Base-by-base conservation (phyloP, 768 basidiomycete genomes). In the Mycena capillaripes region DNA sequence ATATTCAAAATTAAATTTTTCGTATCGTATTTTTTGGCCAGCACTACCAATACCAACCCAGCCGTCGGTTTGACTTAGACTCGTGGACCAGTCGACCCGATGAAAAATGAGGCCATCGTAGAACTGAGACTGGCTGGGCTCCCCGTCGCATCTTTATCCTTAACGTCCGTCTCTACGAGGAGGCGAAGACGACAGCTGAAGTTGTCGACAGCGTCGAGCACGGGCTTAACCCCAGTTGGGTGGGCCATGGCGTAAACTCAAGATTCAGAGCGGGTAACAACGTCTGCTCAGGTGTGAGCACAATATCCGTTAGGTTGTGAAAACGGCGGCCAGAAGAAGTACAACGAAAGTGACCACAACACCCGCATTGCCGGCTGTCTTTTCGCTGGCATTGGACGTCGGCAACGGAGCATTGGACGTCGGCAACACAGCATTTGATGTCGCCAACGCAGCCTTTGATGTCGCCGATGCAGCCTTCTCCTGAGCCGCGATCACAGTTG, bases 281-380 rank as follows among this genome's bases (percentile, higher is more conserved):
- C 32, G 30, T 56, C 21, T 56, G 53, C 53, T 56, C 53, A 34
- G 53, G 53, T 56, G 53, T 56, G 53, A 56, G 29, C 30, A 30
- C 17, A 56, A 56, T 34, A 56, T 56, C 53, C 53, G 53, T 56
- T 56, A 56, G 53, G 32, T 56, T 56, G 32, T 34, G 53, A 56
- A 56, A 34, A 34, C 30, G 30, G 53, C 53, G 53, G 53, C 50
- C 50, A 84, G 60, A 21, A 83, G 67, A 0, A 81, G 59, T 11
- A 81, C 76, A 10, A 83, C 73, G 21, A 83, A 57, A 17, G 80
- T 79, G 11, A 82, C 77, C 25, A 81, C 78, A 32, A 84, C 78
- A 9, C 82, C 83, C 4, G 80, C 78, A 38, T 81, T 75, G 48
- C 80, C 69, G 10, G 75, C 61, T 60, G 77, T 55, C 70, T 77